Evolutionary conservation across 371 early-diverging fungal species (phyloP), one percentile per base, ranked within the genome.

Genomic region (Syncephalastrum contaminatum): DNA sequence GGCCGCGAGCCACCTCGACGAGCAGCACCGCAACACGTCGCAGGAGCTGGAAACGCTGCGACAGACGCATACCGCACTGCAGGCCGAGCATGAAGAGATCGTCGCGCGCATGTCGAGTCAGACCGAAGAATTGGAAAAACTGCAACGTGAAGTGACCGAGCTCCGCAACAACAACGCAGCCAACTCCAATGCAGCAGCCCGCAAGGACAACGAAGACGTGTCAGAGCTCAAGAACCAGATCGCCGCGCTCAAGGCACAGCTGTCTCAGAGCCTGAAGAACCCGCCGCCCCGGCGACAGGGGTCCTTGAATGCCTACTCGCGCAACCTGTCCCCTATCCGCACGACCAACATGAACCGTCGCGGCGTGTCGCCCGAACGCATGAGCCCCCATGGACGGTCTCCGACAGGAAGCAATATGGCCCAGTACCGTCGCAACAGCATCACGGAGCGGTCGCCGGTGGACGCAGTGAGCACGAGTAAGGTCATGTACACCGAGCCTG

Each of bases 161-260:
- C 30, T 40, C 48, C 53, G 46, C 22, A 48, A 27, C 40, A 25
- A 22, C 20, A 43, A 43, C 36, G 48, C 43, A 30, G 53, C 59
- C 4, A 27, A 51, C 25, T 63, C 65, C 4, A 47, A 27, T 30
- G 36, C 36, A 10, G 51, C 46, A 16, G 20, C 48, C 49, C 24
- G 40, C 18, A 44, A 30, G 15, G 69, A 67, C 46, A 74, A 70
- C 39, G 57, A 57, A 1, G 72, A 77, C 16, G 69, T 75, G 4
- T 65, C 72, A 4, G 80, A 77, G 39, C 69, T 82, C 13, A 75
- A 74, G 65, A 74, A 63, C 22, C 77, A 82, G 36, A 80, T 82
- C 39, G 70, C 77, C 18, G 70, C 72, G 0, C 69, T 82, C 14
- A 82, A 82, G 46, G 69, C 75, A n/a, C 80, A 82, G 48, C 55